These are phyloP conservation scores for Stephania japonica DNA, from an alignment of 164 flowering plant genomes.

Conservation along the genomic window DNA sequence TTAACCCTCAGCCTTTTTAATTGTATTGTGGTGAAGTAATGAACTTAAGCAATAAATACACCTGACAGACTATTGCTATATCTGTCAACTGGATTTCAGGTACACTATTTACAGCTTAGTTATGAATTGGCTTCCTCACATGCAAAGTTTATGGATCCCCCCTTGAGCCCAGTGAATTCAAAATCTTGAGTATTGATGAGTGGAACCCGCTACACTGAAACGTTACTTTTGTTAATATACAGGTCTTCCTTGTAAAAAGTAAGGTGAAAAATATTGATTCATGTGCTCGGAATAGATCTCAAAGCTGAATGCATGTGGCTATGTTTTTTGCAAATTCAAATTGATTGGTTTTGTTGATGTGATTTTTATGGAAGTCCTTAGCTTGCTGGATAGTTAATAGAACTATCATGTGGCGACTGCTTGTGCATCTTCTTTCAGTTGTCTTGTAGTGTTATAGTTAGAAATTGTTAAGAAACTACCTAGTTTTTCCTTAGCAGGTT, in stretches of 20 bases:
- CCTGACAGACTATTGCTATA: too few relatives aligned
- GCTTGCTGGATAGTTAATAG: neutral
- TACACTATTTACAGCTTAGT: too few relatives aligned
- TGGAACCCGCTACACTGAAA: neutral
- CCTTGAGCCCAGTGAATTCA: neutral
- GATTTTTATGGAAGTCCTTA: too few relatives aligned
- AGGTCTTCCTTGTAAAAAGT: neutral
- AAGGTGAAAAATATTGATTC: neutral
- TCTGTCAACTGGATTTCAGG: too few relatives aligned
- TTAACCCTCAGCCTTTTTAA: too few relatives aligned
- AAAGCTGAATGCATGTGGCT: neutral
- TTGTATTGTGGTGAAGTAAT: too few relatives aligned
- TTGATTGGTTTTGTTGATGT: neutral
- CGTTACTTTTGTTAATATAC: neutral
- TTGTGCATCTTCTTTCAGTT: neutral
- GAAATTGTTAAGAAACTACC: neutral
- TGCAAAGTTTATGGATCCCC: neutral
- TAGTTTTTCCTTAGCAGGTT: neutral
- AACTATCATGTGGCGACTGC: neutral
- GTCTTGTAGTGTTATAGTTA: neutral
- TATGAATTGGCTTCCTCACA: neutral
- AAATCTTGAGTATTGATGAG: neutral
- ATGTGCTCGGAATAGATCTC: neutral
- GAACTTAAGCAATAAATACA: too few relatives aligned
- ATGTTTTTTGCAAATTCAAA: neutral